Evolutionary conservation across 2,329 filamentous ascomycete genomes (phyloP).

Genomic region (Cytospora piceicola): DNA sequence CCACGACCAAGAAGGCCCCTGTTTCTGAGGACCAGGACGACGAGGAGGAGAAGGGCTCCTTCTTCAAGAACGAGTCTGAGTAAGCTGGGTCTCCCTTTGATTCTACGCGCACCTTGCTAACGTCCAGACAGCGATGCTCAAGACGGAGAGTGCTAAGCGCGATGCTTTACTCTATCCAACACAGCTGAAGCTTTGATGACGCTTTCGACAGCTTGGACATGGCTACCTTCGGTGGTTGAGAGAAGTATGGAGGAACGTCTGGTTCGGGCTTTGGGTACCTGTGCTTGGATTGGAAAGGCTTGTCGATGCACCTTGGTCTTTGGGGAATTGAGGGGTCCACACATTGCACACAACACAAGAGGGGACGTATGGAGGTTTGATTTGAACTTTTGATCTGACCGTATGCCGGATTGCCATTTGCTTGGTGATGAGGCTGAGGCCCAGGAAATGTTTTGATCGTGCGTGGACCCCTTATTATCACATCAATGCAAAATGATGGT

Average conservation of each 20-base stretch:
- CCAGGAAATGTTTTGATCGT: neutral
- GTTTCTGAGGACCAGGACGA: neutral
- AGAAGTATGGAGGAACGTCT: neutral
- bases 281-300: neutral
- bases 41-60: conserved; percentile 2
- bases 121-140: conserved; percentile 15
- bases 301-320: neutral
- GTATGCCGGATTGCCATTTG: neutral
- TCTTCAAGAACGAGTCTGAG: conserved; percentile 21
- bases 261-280: conserved; percentile 11
- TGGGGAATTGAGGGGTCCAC: neutral
- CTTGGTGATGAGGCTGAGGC: neutral
- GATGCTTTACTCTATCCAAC: neutral
- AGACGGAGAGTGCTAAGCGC: conserved; percentile 23
- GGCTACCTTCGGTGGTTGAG: conserved; percentile 4
- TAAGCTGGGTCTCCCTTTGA: conserved; percentile 2
- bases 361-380: neutral
- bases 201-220: conserved; percentile 22
- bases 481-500: neutral
- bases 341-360: neutral
- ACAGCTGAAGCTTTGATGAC: neutral
- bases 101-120: no score
- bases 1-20: neutral
- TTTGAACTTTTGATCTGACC: neutral
- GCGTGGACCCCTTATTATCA: neutral